Evolutionary conservation across 805 yeast species (phyloP), one percentile per base, ranked within the genome.

Genomic region (Saitoella complicata): DNA sequence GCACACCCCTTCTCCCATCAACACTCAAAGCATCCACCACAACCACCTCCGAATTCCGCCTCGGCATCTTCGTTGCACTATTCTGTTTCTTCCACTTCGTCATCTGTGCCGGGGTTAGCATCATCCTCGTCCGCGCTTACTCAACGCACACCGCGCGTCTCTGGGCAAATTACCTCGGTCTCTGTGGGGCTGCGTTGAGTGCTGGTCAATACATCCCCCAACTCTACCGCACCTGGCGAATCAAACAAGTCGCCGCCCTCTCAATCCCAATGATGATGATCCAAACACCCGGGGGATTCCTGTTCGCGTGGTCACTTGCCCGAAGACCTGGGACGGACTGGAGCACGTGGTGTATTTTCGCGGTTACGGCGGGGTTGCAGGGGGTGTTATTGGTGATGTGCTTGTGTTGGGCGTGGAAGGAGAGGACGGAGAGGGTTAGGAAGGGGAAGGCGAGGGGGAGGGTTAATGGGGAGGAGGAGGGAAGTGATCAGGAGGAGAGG

Each of bases 271-370:
- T 81, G 85, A 80, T 84, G 88, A 63, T 76, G 38, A 70, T 85
- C 50, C 95, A 84, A 58, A 82, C 93, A 12, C 95, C 95, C 0
- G 95, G 95, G 10, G 94, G 94, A 11, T 79, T 72, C 50, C 46
- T 83, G 1, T 84, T 88, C 81, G 73, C 91, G 2, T 68, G 74
- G n/a, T 74, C 82, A 1, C 64, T 84, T 43, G 79, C 74, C 45
- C 58, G 73, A 47, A 74, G 86, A 40, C 80, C 80, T 38, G 91
- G 84, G 6, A 73, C 88, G 1, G 73, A 73, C 49, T 84, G 94
- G 94, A 78, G 88, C 52, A 75, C 86, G 8, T 84, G 94, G 93
- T 56, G 83, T 37, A 84, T 93, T 7, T 80, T 78, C 54, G 67
- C 81, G 39, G 69, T 77, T 1, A 86, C 93, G 0, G 87, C 88